A percentile compares a stretch with the other conserved stretches of the same genome.
Conservation (phyloP, 495 filamentous ascomycete species). For the Hyaloscypha hepaticicola region DNA sequence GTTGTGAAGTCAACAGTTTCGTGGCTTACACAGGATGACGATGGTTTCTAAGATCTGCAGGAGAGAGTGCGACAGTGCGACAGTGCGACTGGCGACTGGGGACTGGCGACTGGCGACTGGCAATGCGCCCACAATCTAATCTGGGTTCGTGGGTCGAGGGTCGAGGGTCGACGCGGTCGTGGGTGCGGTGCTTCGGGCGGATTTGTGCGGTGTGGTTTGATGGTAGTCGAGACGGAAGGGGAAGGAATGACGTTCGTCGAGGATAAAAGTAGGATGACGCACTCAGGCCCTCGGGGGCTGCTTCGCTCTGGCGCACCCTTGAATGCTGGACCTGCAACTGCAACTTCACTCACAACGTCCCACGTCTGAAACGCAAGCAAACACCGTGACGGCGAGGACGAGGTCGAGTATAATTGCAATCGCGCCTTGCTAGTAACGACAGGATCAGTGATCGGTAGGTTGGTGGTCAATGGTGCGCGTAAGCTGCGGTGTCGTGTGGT, state of each 20-base stretch:
- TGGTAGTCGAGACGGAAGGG: background rate
- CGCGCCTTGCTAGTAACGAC: background rate
- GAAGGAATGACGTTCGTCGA: conserved; percentile 5
- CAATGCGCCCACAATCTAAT: background rate
- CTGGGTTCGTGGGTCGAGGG: no score
- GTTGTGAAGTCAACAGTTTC: conserved; percentile 2
- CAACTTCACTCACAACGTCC: background rate
- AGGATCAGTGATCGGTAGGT: background rate
- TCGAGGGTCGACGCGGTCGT: no score
- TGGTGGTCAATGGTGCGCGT: background rate
- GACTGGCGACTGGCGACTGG: background rate
- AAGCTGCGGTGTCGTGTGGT: background rate
- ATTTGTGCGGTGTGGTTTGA: background rate
- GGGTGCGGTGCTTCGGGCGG: background rate
- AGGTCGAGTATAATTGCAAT: background rate
- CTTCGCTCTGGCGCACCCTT: background rate
- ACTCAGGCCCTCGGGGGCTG: conserved; percentile 1
- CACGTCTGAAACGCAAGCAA: background rate
- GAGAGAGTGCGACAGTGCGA: background rate
- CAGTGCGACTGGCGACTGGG: background rate
- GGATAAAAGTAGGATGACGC: conserved; percentile 4
- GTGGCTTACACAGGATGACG: conserved; percentile 21
- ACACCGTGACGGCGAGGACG: background rate
- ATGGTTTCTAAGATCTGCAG: conserved; percentile 7
- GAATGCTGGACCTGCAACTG: background rate